Conservation (phyloP, 2,329 filamentous ascomycete genomes). For the Cyclaneusma minus region DNA sequence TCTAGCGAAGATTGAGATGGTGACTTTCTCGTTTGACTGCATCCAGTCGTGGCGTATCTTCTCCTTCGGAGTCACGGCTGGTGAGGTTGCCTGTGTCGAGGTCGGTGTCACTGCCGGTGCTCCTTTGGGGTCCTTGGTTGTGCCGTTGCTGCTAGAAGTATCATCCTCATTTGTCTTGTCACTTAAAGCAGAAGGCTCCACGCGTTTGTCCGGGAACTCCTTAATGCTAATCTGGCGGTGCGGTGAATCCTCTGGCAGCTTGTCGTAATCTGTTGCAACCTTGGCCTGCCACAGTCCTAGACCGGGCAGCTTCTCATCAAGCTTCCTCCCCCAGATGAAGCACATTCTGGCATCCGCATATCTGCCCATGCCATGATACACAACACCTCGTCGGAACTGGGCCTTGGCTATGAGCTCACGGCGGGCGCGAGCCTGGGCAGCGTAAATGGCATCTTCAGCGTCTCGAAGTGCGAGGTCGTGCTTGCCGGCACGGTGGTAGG, state of each 20-base stretch:
- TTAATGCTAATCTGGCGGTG: conserved; percentile 26
- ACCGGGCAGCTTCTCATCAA: conserved; percentile 34
- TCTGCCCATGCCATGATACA: conserved; percentile 51
- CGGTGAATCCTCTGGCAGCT: conserved; percentile 31
- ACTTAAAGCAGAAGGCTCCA: neutral
- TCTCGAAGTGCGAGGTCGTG: conserved; percentile 52
- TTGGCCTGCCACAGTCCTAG: conserved; percentile 43
- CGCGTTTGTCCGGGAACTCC: conserved; percentile 35
- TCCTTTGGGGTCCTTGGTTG: conserved; percentile 1
- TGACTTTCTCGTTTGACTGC: conserved; percentile 43
- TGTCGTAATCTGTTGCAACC: conserved; percentile 32
- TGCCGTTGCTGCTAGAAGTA: neutral
- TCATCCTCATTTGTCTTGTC: conserved; percentile 4
- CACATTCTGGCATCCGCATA: conserved; percentile 65
- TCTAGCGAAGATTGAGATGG: conserved; percentile 50
- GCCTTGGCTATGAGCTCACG: conserved; percentile 65
- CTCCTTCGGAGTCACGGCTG: conserved; percentile 27
- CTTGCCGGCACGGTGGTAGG: conserved; percentile 49
- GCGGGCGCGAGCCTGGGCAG: conserved; percentile 51
- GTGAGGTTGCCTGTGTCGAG: conserved; percentile 2
- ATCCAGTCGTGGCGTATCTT: conserved; percentile 59
- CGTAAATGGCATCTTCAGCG: conserved; percentile 47
- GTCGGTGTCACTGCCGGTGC: conserved; percentile 3
- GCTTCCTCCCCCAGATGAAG: conserved; percentile 39
- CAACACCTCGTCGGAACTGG: conserved; percentile 65